These are phyloP conservation scores for Neurospora crassa DNA, from an alignment of 2,329 filamentous ascomycete species.

Conservation along the genomic window DNA sequence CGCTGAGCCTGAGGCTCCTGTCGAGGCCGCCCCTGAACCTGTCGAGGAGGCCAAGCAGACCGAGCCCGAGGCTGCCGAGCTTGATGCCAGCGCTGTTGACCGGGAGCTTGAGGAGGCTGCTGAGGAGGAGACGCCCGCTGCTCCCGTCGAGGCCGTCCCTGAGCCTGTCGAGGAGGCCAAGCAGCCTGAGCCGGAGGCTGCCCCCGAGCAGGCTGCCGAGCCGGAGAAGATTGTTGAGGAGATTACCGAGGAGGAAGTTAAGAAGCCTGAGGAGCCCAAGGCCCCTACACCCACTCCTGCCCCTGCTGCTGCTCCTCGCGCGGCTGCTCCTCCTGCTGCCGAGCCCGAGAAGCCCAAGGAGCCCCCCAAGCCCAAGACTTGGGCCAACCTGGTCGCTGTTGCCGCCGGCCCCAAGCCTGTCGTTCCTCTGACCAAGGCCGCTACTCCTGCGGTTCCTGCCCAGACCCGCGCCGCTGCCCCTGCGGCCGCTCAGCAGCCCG, in stretches of 20 bases:
- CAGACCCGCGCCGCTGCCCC: conserved; percentile 31
- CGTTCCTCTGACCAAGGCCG: conserved; percentile 41
- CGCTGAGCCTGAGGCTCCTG: conserved; percentile 23
- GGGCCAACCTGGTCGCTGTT: conserved; percentile 61
- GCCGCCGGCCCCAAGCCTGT: conserved; percentile 45
- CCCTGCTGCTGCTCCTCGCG: conserved; percentile 32
- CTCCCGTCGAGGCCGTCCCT: conserved; percentile 23
- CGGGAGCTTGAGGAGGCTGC: conserved; percentile 64
- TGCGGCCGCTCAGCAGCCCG: conserved; percentile 33
- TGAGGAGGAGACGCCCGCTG: conserved; percentile 12
- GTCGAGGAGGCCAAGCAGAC: conserved; percentile 21
- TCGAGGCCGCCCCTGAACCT: conserved; percentile 25
- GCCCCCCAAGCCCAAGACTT: conserved; percentile 56
- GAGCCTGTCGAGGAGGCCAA: conserved; percentile 23
- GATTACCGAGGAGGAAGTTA: conserved; percentile 43
- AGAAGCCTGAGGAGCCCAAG: conserved; percentile 57
- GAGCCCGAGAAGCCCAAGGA: conserved; percentile 38
- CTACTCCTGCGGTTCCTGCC: conserved; percentile 33
- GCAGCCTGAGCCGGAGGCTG: conserved; percentile 30
- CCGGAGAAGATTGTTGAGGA: conserved; percentile 42
- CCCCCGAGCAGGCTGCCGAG: conserved; percentile 29
- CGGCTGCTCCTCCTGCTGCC: conserved; percentile 31
- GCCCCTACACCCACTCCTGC: conserved; percentile 48
- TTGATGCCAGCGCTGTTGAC: conserved; percentile 51
- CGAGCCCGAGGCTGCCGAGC: conserved; percentile 32